Base-by-base conservation (phyloP, 73 alveolate species). In the Breviolum minutum region DNA sequence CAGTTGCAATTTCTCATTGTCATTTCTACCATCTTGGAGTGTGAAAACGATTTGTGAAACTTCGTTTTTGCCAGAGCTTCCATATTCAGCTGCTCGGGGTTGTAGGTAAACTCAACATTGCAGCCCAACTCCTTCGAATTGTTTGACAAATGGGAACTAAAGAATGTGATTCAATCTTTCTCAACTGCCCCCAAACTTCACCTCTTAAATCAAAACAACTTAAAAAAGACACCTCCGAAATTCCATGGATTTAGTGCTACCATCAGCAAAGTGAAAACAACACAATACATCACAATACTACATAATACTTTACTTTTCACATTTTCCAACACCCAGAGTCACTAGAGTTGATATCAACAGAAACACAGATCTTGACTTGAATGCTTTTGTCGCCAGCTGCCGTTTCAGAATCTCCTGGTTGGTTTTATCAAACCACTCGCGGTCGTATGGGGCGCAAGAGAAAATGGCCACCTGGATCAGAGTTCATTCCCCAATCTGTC, bases 391-490 rank as follows among this genome's bases (percentile, higher is more conserved):
- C 3, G 54, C 54, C 54, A 40, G 54, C 54, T 40, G 54, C 77
- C 77, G 77, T 40, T 40, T 40, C 54, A 40, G 3, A 40, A 40
- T 16, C 69, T 71, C 98, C 98, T 92, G 69, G 74, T 94, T 94
- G 61, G 94, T 80, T 26, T 48, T 17, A 85, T 94, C 99, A 26
- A 94, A 94, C 99, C 99, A 94, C 74, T 79, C 99, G 54, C 85
- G 94, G 77, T 94, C 99, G 63, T 94, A 94, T 60, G 99, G 99
- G 10, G 99, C 99, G 73, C 99, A 79, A 40, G 99, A 94, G 85
- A 94, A 94, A 60, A 94, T 62, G 86, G 99, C 99, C 81, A 94
- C 94, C 99, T 94, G 16, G 32, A 48, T 7, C 86, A 40, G 32
- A n/a, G 32, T 20, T 64, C 8, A n/a, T 12, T 29, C 24, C 68